Base-by-base conservation (phyloP, 2,329 filamentous ascomycete species). In the Aspergillus pseudoterreus region DNA sequence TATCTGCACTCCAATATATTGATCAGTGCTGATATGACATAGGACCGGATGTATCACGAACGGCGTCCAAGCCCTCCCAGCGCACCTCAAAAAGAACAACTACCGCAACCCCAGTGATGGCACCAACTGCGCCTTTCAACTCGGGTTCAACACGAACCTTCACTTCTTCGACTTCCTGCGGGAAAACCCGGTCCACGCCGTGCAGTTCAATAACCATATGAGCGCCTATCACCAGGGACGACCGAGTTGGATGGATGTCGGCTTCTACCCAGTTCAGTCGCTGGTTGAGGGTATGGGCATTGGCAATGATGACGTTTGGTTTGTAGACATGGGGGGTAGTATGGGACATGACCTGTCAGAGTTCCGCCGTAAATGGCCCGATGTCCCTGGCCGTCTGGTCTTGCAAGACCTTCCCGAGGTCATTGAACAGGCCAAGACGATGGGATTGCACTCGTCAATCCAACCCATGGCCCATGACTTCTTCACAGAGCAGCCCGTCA, bases 371-470 rank as follows among this genome's bases (percentile, higher is more conserved):
- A 69, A 71, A 46, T 68, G 70, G 51, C 71, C 72, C 0, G 47
- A 70, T 0, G 58, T 65, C 0, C 68, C 72, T 0, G 77, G 77
- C 2, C 64, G 68, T 6, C 63, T 80, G 4, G 59, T 81, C 1
- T 60, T 81, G 0, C 77, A 82, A 55, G 79, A 81, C 52, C 65
- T 76, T 2, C 67, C 71, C 0, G 58, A 65, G 2, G 72, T 78
- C 24, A 49, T 68, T 45, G 54, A 61, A 47, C 49, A 62, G 17
- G 57, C 60, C 27, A 52, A 56, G 39, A 57, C 27, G 47, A 58
- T 36, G 45, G 30, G 53, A 11, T 22, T 56, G 24, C 30, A 42
- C 47, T 17, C 51, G 39, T 35, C 53, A 30, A 62, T 67, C 14
- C 50, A 59, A 51, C 15, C 57, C 4, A 70, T 78, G 64, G 57